Evolutionary conservation across 2,329 filamentous ascomycete genomes (phyloP), one percentile per base, ranked within the genome.

Genomic region (Cercospora beticola): DNA sequence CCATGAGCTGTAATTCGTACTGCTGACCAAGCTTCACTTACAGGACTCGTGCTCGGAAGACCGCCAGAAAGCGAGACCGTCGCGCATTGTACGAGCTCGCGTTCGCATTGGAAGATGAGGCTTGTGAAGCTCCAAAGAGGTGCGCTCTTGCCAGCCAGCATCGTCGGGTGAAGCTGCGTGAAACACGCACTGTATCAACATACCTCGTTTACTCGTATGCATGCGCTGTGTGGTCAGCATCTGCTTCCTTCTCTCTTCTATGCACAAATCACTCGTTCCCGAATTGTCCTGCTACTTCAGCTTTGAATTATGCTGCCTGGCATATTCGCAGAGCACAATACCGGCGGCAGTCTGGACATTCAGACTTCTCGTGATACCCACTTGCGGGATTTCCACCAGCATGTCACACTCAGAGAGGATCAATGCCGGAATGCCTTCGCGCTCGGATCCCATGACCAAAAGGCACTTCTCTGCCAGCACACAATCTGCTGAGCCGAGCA

Each of bases 261-360:
- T 9, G 49, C 14, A 28, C 23, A 56, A 10, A 14, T 16, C 49
- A 30, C n/a, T 14, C 23, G 6, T 28, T 30, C 49, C 12, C 49
- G 23, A 23, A 14, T 21, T 31, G 9, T 54, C 26, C 62, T 40
- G 33, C 33, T 64, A 64, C 33, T 46, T 58, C 31, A 40, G 31
- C 62, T 43, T 43, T 16, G 30, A 18, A 21, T 58, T 26, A 49
- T 66, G 60, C 72, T 84, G 82, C 70, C 83, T 81, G 75, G 79
- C 80, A 77, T 82, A 86, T 74, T 86, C 85, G 74, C 81, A 86
- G 43, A 86, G 72, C 56, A 85, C 84, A 65, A 85, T 82, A 0
- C 80, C 83, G 14, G 82, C 83, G 12, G 84, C 85, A 26, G 84
- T 86, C 77, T 86, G 85, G 69, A 86, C 85, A 75, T 86, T 86